Base-by-base conservation (phyloP, 495 filamentous ascomycete genomes). In the Xylaria telfairii region DNA sequence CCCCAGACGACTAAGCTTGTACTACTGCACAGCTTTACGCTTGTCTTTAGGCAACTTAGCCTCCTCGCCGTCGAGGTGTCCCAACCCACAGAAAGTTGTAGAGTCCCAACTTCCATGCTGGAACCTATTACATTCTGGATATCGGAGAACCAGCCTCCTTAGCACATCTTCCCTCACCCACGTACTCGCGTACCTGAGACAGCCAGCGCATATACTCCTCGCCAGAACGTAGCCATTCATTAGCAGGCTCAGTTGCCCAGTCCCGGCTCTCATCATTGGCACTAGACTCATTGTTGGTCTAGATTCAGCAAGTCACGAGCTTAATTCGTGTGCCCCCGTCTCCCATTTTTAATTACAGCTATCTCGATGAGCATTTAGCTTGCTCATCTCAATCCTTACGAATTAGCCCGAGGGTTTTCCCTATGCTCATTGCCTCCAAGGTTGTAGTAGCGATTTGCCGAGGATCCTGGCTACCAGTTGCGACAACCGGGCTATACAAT, bases 21-120 rank as follows among this genome's bases (percentile, higher is more conserved):
- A 21, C 60, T 54, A 65, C 61, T 47, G 46, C 61, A 70, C 61
- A 34, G 21, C 63, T 49, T 46, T 54, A 28, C 41, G 54, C 56
- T 34, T 57, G 54, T 57, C 64, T 53, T 32, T 64, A 41, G 53
- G 63, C 51, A 49, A 4, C 32, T 2, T n/a, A 39, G 30, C 30
- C 21, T 42, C n/a, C 28, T 61, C 19, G 44, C 46, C 71, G 39
- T 61, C 68, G 34, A 67, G 61, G 51, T 47, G 42, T 24, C 13
- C 26, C 49, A 65, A 3, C 17, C 34, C 49, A 41, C 21, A 51
- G 61, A 65, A 39, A 37, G 44, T 57, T 47, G 68, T 46, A 19
- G 30, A 63, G 59, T 54, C 46, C 37, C 28, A 37, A 28, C 37
- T 53, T 63, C 68, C 60, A 65, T 65, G 57, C 60, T 56, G 28